phyloP scores from a whole-genome alignment of 805 yeast genomes.

The Candida corydali region DNA sequence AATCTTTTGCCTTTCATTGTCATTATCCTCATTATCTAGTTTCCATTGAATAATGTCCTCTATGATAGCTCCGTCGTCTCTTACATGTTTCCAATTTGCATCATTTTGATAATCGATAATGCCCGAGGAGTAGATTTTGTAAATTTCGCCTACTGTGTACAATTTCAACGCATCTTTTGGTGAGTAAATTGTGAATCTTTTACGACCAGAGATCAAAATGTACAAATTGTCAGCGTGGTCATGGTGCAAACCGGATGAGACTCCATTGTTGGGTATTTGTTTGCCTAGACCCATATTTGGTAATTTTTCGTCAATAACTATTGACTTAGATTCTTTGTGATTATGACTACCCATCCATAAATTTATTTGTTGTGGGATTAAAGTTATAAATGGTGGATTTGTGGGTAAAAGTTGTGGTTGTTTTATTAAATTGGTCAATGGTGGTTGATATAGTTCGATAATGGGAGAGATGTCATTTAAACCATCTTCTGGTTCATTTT shows the following conservation, averaged over 20 bases:
- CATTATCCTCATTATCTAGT: constrained; percentile 21
- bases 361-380: constrained; percentile 68
- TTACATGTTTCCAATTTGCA: constrained; percentile 54
- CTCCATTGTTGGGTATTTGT: constrained; percentile 45
- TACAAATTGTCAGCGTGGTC: constrained; percentile 79
- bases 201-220: constrained; percentile 54
- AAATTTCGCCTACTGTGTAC: constrained; percentile 63
- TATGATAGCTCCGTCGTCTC: constrained; percentile 59
- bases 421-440: constrained; percentile 40
- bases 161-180: constrained; percentile 59
- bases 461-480: constrained; percentile 24
- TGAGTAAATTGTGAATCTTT: constrained; percentile 62
- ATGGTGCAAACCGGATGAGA: constrained; percentile 74
- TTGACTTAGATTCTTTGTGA: no score
- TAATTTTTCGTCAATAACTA: constrained; percentile 12
- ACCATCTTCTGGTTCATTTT: constrained; percentile 11
- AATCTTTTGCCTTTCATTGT: constrained; percentile 17
- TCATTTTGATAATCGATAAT: constrained; percentile 59
- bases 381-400: constrained; percentile 36
- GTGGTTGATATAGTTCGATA: constrained; percentile 55
- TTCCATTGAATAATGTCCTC: constrained; percentile 47
- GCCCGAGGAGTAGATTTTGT: constrained; percentile 53
- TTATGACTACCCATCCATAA: constrained; percentile 57
- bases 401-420: constrained; percentile 23
- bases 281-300: constrained; percentile 40